These are phyloP conservation scores for Cladosporium sphaerospermum DNA, from an alignment of 2,329 filamentous ascomycete genomes.

Conservation along the genomic window DNA sequence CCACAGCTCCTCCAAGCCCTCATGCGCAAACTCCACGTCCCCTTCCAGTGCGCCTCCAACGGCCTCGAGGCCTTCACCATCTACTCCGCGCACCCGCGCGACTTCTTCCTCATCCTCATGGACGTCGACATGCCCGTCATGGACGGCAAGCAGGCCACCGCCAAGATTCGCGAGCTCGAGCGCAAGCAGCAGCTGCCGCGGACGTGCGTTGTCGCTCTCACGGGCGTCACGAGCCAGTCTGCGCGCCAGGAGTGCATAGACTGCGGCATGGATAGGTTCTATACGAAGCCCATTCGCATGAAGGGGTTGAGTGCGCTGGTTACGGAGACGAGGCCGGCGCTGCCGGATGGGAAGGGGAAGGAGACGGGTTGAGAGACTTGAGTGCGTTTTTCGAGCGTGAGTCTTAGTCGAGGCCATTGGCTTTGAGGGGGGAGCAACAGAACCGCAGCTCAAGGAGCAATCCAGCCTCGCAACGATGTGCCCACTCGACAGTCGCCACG, in stretches of 20 bases:
- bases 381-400: too few relatives aligned
- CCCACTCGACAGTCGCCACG: too few relatives aligned
- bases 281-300: conserved; percentile 31
- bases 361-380: too few relatives aligned
- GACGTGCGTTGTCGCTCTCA: conserved; percentile 25
- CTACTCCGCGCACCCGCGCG: conserved; percentile 7
- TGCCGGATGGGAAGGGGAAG: too few relatives aligned
- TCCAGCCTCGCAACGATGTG: too few relatives aligned
- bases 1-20: conserved; percentile 19
- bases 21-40: conserved; percentile 17
- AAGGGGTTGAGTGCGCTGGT: conserved; percentile 15
- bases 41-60: conserved; percentile 15
- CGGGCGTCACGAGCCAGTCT: conserved; percentile 27
- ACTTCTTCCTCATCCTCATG: conserved; percentile 29
- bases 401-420: too few relatives aligned
- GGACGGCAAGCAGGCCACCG: conserved; percentile 26
- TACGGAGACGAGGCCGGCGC: neutral
- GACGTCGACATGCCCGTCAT: conserved; percentile 31
- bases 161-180: conserved; percentile 23
- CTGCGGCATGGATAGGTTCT: conserved; percentile 26
- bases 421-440: too few relatives aligned
- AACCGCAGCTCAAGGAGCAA: too few relatives aligned
- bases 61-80: conserved; percentile 16
- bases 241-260: conserved; percentile 21
- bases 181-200: conserved; percentile 13